These are phyloP conservation scores for Penicillium odoratum DNA, from an alignment of 495 filamentous ascomycete genomes.

Conservation along the genomic window DNA sequence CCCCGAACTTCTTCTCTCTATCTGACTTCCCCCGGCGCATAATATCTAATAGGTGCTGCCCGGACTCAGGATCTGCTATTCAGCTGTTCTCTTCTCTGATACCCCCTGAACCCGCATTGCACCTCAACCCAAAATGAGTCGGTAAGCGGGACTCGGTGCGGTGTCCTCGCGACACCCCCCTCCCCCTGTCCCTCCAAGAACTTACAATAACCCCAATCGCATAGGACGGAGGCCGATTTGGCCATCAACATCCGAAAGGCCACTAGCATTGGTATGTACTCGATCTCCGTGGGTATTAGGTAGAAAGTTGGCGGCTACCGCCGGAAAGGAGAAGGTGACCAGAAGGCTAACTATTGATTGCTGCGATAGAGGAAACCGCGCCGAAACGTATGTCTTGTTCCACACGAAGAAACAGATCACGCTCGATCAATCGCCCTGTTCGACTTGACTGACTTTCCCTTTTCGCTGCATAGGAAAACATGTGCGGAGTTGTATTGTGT, in stretches of 20 bases:
- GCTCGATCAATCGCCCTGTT: background rate
- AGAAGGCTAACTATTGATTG: constrained; percentile 28
- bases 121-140: constrained; percentile 41
- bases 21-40: constrained; percentile 18
- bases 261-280: constrained; percentile 71
- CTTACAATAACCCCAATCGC: constrained; percentile 21
- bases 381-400: constrained; percentile 70
- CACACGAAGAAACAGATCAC: background rate
- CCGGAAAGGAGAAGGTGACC: constrained; percentile 11
- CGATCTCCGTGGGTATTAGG: background rate
- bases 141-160: constrained; percentile 32
- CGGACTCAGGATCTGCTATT: constrained; percentile 26
- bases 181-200: background rate
- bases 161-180: background rate
- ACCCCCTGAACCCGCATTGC: constrained; percentile 28
- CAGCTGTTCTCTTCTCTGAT: constrained; percentile 20
- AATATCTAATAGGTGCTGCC: constrained; percentile 19
- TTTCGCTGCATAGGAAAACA: constrained; percentile 68
- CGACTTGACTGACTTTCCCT: constrained; percentile 15
- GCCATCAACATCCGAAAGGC: constrained; percentile 96
- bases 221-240: constrained; percentile 88
- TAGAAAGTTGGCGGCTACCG: background rate
- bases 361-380: constrained; percentile 75
- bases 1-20: constrained; percentile 12
- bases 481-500: constrained; percentile 96